Conservation (phyloP, 768 basidiomycete species). For the Naganishia onofrii region DNA sequence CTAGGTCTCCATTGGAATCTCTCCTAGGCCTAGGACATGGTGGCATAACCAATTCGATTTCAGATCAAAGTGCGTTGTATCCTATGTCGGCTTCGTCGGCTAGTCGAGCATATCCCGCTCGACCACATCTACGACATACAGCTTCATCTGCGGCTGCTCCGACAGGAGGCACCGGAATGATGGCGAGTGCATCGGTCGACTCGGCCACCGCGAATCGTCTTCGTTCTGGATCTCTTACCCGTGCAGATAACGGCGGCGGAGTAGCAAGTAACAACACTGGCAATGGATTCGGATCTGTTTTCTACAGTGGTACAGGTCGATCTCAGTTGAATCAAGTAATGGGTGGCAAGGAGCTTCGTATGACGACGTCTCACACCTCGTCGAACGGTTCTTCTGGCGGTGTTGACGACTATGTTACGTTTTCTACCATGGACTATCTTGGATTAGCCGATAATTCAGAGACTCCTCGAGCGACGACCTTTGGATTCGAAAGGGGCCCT, state of each 20-base stretch:
- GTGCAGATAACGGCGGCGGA: constrained; percentile 68
- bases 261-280: constrained; percentile 73
- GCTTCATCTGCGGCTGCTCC: constrained; percentile 41
- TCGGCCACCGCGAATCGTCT: constrained; percentile 35
- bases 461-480: constrained; percentile 32
- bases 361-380: constrained; percentile 73
- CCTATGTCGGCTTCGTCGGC: constrained; percentile 60
- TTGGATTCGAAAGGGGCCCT: constrained; percentile 29
- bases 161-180: constrained; percentile 20
- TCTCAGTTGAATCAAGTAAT: constrained; percentile 54
- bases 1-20: constrained; percentile 62
- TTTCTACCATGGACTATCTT: constrained; percentile 93
- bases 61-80: constrained; percentile 61
- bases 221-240: constrained; percentile 86
- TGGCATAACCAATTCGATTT: constrained; percentile 61
- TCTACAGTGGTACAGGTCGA: constrained; percentile 61
- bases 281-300: constrained; percentile 78
- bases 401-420: constrained; percentile 71
- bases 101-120: constrained; percentile 14
- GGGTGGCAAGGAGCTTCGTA: constrained; percentile 74
- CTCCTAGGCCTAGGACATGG: constrained; percentile 63
- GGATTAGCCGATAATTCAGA: constrained; percentile 71
- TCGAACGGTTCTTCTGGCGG: constrained; percentile 47
- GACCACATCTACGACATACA: constrained; percentile 46
- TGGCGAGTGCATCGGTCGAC: constrained; percentile 24